A percentile compares a stretch with the other conserved stretches of the same genome.
These are phyloP conservation scores for Alternaria infectoria DNA, from an alignment of 2,329 filamentous ascomycete species.

Conservation along the genomic window DNA sequence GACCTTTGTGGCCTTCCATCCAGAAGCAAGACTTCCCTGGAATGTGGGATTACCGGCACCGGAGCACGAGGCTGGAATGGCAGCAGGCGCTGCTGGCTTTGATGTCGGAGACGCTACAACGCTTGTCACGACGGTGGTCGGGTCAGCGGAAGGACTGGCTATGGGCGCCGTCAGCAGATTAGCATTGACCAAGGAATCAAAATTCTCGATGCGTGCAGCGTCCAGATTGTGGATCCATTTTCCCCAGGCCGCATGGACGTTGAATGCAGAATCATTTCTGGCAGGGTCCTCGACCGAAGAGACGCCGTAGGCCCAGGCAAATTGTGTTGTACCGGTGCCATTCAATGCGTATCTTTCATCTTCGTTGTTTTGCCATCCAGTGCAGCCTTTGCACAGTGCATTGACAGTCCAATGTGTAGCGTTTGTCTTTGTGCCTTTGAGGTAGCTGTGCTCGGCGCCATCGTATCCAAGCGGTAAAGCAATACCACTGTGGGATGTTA, in stretches of 20 bases:
- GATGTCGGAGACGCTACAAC: constrained; percentile 20
- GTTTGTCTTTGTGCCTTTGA: constrained; percentile 40
- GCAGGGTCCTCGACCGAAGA: constrained; percentile 36
- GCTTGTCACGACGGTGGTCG: constrained; percentile 32
- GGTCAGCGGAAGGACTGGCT: constrained; percentile 20
- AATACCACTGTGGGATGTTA: constrained; percentile 33
- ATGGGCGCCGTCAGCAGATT: constrained; percentile 38
- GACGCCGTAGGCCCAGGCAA: constrained; percentile 41
- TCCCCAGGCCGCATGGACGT: constrained; percentile 37
- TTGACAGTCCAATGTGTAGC: constrained; percentile 43
- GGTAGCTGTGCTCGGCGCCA: constrained; percentile 32
- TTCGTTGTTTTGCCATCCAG: constrained; percentile 38
- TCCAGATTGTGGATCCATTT: constrained; percentile 44
- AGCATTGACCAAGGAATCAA: constrained; percentile 37
- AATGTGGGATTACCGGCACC: constrained; percentile 35
- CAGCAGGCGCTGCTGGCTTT: constrained; percentile 23
- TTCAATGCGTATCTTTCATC: constrained; percentile 35
- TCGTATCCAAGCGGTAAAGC: constrained; percentile 36
- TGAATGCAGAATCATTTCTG: constrained; percentile 41
- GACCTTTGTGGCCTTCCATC: constrained; percentile 45
- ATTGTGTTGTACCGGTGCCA: constrained; percentile 34
- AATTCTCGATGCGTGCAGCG: constrained; percentile 39
- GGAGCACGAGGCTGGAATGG: constrained; percentile 40
- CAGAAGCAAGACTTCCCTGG: constrained; percentile 30
- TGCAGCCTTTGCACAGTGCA: constrained; percentile 39